Base-by-base conservation (phyloP, 805 yeast species). In the Candida wancherniae region DNA sequence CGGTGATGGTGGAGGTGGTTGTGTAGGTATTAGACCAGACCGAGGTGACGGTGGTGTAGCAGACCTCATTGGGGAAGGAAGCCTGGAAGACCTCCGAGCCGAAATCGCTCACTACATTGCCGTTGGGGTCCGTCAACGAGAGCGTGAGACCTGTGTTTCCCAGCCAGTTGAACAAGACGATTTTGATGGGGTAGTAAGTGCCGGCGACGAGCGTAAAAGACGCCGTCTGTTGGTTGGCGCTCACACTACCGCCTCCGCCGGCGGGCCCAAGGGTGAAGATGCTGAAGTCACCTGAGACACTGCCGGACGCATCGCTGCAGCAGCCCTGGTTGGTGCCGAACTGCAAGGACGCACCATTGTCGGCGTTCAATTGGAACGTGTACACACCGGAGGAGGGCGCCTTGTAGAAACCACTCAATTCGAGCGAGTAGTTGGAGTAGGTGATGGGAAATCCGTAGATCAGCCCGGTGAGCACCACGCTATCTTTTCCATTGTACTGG, bases 281-380 rank as follows among this genome's bases (percentile, higher is more conserved):
- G 15, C 29, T 29, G 24, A 42, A 37, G 22, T 33, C 29, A 4
- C 42, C 39, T 10, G 39, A 31, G 10, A 41, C 43, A 28, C 36
- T 29, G 7, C 41, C 38, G 7, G 39, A 30, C 4, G 45, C 43
- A 21, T 40, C 45, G 24, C 36, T 27, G 25, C 47, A 43, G 29
- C 47, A 43, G 2, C 36, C 18, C 14, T 25, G 34, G 9, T 40
- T 44, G 2, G 41, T 20, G n/a, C 47, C 43, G 20, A 43, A 33
- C 15, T 39, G 42, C 36, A 43, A 29, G 5, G 45, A 32, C 1
- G 45, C 47, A 19, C 47, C 47, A 21, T 43, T 39, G 26, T 43
- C 47, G 10, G 47, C 45, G 3, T 22, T 27, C 14, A 43, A 28
- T 10, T 19, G 33, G 29, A 43, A 35, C 4, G 39, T 40, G 29